Evolutionary conservation across 73 alveolate species (phyloP), one percentile per base, ranked within the genome.

Genomic region (Symbiodinium pilosum): DNA sequence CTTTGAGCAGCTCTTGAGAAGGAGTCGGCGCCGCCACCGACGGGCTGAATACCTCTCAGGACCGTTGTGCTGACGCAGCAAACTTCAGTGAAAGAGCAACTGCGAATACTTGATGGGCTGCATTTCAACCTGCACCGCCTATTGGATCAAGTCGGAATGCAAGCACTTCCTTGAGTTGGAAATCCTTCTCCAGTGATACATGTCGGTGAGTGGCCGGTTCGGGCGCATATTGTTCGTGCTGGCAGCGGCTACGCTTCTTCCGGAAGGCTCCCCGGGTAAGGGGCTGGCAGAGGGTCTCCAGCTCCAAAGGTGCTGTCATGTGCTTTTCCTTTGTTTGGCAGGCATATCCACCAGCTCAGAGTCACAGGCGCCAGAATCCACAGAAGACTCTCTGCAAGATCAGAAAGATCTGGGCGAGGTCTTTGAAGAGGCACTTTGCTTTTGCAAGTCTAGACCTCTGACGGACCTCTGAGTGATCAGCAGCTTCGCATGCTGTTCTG

Each of bases 1-100:
- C n/a, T n/a, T n/a, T n/a, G n/a, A n/a, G n/a, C n/a, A 47, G 59
- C 59, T 6, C 59, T 47, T 26, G 75, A 56, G 75, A 30, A 64
- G 81, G 81, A 64, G 81, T 64, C 81, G 81, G 38, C 81, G 81
- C 9, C 81, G 81, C 39, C 81, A 64, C 81, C 32, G 30, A 28
- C 81, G 81, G 4, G 81, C 30, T n/a, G 81, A 64, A 38, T 64
- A 64, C 41, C 81, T 64, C 18, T 28, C 81, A 64, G 81, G 81
- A 64, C 38, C 18, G 75, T 14, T 47, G 59, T 9, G n/a, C n/a
- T n/a, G n/a, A n/a, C n/a, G n/a, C n/a, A n/a, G n/a, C n/a, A n/a
- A n/a, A n/a, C n/a, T n/a, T n/a, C n/a, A n/a, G n/a, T n/a, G n/a
- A n/a, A n/a, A n/a, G n/a, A n/a, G n/a, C n/a, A n/a, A n/a, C n/a